Evolutionary conservation across 345 rosid species (phyloP).

Genomic region (Lenwebbia sp.): DNA sequence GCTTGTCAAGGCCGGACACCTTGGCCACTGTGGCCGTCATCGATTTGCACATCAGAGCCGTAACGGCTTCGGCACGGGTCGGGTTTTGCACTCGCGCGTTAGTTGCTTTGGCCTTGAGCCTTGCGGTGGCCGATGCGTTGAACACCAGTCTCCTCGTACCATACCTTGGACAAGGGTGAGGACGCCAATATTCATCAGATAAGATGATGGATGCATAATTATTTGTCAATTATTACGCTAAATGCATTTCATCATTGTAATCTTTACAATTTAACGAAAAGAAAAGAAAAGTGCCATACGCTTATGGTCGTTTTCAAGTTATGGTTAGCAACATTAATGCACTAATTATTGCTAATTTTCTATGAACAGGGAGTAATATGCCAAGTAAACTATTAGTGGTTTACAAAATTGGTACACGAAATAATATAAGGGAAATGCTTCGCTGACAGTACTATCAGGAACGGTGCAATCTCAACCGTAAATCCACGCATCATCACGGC

Average conservation of each 20-base stretch:
- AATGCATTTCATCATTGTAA: neutral
- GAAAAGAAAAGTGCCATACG: neutral
- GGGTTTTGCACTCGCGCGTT: neutral
- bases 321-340: neutral
- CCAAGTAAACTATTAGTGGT: neutral
- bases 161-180: neutral
- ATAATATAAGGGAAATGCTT: too few species aligned
- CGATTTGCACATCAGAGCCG: conserved; percentile 7
- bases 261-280: neutral
- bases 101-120: conserved; percentile 1
- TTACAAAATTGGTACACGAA: neutral
- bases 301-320: too few species aligned
- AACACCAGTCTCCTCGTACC: conserved; percentile 5
- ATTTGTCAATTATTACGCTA: neutral
- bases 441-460: too few species aligned
- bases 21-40: neutral
- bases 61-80: conserved; percentile 8
- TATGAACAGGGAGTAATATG: neutral
- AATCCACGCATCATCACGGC: too few species aligned
- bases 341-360: neutral
- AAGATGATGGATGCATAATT: neutral
- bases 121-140: neutral
- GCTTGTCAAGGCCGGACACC: neutral
- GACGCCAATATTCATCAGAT: neutral
- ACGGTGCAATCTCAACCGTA: too few species aligned